Evolutionary conservation across 2,329 filamentous ascomycete species (phyloP).

Genomic region (Didymella pomorum): DNA sequence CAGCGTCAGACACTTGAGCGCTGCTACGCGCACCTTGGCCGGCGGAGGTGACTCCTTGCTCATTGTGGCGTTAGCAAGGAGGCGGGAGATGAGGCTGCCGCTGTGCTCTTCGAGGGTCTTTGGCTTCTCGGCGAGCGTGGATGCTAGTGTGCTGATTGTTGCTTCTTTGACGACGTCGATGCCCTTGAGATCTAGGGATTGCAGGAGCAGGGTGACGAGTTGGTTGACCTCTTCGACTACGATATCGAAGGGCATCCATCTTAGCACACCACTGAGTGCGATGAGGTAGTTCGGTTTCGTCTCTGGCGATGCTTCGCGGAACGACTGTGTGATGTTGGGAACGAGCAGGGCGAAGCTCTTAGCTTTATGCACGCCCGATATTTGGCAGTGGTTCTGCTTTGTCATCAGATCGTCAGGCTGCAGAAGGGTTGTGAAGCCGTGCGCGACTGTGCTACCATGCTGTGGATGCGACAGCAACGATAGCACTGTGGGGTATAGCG

Average conservation of each 20-base stretch:
- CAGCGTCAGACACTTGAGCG: constrained; percentile 58
- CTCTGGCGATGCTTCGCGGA: constrained; percentile 55
- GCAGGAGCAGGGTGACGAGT: constrained; percentile 67
- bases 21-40: constrained; percentile 56
- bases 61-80: constrained; percentile 57
- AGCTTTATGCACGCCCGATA: constrained; percentile 70
- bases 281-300: constrained; percentile 69
- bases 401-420: constrained; percentile 68
- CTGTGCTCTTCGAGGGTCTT: constrained; percentile 63
- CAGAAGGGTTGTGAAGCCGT: constrained; percentile 67
- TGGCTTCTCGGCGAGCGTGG: constrained; percentile 66
- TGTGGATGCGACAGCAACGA: constrained; percentile 58
- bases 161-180: constrained; percentile 65
- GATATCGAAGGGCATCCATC: constrained; percentile 66
- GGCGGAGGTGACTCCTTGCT: constrained; percentile 33
- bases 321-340: constrained; percentile 63
- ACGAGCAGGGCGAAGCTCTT: constrained; percentile 68
- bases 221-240: constrained; percentile 66
- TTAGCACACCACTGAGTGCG: constrained; percentile 68
- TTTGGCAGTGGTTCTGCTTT: constrained; percentile 66
- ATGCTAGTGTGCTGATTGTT: constrained; percentile 66
- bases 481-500: constrained; percentile 56
- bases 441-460: constrained; percentile 62
- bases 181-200: constrained; percentile 65
- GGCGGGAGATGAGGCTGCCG: constrained; percentile 63